phyloP scores from a whole-genome alignment of 1,284 basidiomycete species.

The Tylopilus orsonianus region DNA sequence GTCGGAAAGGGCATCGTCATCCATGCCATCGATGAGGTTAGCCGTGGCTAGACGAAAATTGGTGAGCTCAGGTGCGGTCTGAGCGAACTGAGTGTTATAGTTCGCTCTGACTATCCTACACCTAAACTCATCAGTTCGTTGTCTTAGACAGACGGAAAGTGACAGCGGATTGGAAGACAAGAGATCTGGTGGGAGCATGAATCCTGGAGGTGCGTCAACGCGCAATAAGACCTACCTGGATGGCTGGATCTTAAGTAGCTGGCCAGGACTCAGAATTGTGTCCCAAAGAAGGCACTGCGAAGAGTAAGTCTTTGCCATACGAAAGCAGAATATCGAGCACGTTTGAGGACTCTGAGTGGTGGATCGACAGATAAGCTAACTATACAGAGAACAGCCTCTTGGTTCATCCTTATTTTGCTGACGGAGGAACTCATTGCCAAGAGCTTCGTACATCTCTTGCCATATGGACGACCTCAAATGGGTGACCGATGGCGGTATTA shows the following conservation, averaged over 20 bases:
- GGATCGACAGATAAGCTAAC: too few relatives aligned
- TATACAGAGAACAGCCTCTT: background rate
- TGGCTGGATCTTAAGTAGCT: background rate
- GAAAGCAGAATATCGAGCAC: too few relatives aligned
- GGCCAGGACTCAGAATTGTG: background rate
- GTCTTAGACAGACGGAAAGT: background rate
- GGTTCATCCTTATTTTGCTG: background rate
- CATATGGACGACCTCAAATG: background rate
- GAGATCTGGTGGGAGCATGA: background rate
- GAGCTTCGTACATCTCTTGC: background rate
- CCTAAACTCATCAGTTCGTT: background rate
- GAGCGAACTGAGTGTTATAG: background rate
- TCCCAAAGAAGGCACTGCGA: background rate
- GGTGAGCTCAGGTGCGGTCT: constrained; percentile 2
- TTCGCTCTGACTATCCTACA: constrained; percentile 6
- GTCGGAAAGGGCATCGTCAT: background rate
- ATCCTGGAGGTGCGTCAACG: background rate
- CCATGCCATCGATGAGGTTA: background rate
- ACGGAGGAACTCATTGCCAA: background rate
- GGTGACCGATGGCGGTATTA: too few relatives aligned
- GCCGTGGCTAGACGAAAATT: constrained; percentile 3
- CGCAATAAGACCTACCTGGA: too few relatives aligned
- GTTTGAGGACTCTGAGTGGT: too few relatives aligned
- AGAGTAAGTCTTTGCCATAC: too few relatives aligned
- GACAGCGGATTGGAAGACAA: background rate